Conservation (phyloP, 208 protist species). For the Acanthamoeba lenticulata region DNA sequence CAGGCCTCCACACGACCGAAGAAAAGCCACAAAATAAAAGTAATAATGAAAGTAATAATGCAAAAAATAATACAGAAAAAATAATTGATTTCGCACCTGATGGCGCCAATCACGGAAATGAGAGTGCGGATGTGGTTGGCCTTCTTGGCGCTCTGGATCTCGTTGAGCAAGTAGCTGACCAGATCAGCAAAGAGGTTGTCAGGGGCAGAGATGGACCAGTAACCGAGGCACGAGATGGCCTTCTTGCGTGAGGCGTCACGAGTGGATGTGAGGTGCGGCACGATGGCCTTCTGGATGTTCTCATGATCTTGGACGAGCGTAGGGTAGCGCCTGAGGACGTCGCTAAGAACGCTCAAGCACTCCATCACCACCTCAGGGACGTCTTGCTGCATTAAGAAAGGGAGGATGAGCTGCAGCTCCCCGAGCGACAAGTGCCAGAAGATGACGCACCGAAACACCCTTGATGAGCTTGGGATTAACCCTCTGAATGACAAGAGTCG, state of each 20-base stretch:
- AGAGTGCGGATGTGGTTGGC: constrained; percentile 81
- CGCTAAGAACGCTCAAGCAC: constrained; percentile 53
- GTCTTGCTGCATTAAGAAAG: constrained; percentile 36
- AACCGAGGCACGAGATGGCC: constrained; percentile 84
- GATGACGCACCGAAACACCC: background rate
- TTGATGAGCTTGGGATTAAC: constrained; percentile 64
- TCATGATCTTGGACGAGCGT: constrained; percentile 74
- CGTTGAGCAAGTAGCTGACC: constrained; percentile 75
- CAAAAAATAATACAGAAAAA: constrained; percentile 19
- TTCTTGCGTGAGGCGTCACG: constrained; percentile 82
- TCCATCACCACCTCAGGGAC: constrained; percentile 56
- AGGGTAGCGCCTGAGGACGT: constrained; percentile 37
- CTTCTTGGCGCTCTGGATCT: constrained; percentile 81
- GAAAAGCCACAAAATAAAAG: background rate
- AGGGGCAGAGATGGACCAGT: constrained; percentile 67
- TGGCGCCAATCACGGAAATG: constrained; percentile 83
- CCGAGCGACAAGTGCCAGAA: background rate
- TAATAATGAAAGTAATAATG: background rate
- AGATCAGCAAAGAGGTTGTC: constrained; percentile 85
- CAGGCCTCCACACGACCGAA: too few relatives aligned
- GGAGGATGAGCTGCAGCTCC: background rate
- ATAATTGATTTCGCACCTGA: constrained; percentile 68
- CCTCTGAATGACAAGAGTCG: constrained; percentile 36
- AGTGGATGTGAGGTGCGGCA: constrained; percentile 78
- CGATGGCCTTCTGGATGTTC: constrained; percentile 82